phyloP scores from a whole-genome alignment of 2,329 filamentous ascomycete species.

The Neospermospora avenae region DNA sequence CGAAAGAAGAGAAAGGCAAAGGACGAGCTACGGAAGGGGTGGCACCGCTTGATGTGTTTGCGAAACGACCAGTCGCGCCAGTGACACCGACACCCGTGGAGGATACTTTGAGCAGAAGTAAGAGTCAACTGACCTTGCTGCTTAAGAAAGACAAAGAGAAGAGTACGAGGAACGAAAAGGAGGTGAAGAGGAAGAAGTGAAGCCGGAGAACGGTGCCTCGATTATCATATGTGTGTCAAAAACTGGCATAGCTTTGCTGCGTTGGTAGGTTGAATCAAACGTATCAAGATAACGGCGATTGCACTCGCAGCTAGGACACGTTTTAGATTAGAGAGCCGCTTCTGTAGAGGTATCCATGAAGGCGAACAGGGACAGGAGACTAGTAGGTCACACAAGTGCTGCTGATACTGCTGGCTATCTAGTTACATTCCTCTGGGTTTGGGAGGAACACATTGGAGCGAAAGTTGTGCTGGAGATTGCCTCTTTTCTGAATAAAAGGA shows the following conservation, averaged over 20 bases:
- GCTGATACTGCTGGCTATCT: too few species aligned
- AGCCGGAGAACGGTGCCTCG: not conserved
- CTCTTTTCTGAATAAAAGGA: not conserved
- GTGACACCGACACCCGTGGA: constrained; percentile 18
- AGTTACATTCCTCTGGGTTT: not conserved
- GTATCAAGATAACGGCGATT: not conserved
- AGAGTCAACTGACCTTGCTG: constrained; percentile 56
- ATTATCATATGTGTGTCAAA: not conserved
- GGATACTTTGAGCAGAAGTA: constrained; percentile 52
- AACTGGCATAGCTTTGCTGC: not conserved
- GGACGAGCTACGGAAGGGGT: constrained; percentile 21
- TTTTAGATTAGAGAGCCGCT: too few species aligned
- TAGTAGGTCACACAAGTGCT: too few species aligned
- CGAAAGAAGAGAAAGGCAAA: constrained; percentile 26
- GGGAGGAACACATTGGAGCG: not conserved
- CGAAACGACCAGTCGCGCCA: constrained; percentile 27
- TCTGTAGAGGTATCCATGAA: too few species aligned
- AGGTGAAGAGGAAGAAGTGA: constrained; percentile 6
- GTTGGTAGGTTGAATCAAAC: constrained; percentile 1
- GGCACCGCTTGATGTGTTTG: constrained; percentile 23
- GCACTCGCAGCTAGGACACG: too few species aligned
- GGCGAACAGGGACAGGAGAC: too few species aligned
- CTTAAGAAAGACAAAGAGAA: constrained; percentile 46
- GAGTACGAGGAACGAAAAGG: constrained; percentile 28
- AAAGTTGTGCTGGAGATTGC: not conserved